Evolutionary conservation across 768 basidiomycete species (phyloP).

Genomic region (Lentinula raphanica): DNA sequence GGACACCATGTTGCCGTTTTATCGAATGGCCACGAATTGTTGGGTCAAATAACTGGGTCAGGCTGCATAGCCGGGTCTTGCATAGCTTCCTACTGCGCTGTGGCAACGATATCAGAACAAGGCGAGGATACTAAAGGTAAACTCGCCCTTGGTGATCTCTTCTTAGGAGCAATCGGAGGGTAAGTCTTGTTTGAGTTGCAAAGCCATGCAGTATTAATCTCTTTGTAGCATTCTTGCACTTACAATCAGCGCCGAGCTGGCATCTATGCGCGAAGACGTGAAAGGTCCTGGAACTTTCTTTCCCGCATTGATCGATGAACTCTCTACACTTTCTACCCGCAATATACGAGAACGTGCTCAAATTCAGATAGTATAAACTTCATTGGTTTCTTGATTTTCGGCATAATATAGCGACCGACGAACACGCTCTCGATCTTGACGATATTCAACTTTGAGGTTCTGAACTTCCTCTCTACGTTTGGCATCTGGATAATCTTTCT

Average conservation of each 20-base stretch:
- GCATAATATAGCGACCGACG: no score
- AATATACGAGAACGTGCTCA: slow-evolving; percentile 26
- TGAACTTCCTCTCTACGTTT: no score
- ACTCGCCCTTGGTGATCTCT: slow-evolving; percentile 72
- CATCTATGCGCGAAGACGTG: slow-evolving; percentile 42
- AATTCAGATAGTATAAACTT: slow-evolving; percentile 21
- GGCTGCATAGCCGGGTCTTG: slow-evolving; percentile 81
- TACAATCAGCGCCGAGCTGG: slow-evolving; percentile 59
- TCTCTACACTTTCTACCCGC: slow-evolving; percentile 34
- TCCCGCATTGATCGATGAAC: slow-evolving; percentile 55
- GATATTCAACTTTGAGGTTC: no score
- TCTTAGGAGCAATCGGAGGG: slow-evolving; percentile 75
- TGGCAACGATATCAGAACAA: slow-evolving; percentile 46
- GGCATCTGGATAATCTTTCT: no score
- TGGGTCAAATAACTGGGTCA: slow-evolving; percentile 83
- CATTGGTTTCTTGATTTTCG: no score
- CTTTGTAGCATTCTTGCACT: slow-evolving; percentile 46
- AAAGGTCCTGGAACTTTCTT: slow-evolving; percentile 64
- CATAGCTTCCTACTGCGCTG: slow-evolving; percentile 78
- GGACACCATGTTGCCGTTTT: slow-evolving; percentile 64
- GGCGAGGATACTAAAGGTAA: slow-evolving; percentile 25
- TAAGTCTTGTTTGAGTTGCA: slow-evolving; percentile 26
- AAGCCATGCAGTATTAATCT: neutral
- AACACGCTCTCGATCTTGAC: no score
- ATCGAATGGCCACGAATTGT: slow-evolving; percentile 66